phyloP scores from a whole-genome alignment of 805 yeast species.

The Kregervanrija delftensis region DNA sequence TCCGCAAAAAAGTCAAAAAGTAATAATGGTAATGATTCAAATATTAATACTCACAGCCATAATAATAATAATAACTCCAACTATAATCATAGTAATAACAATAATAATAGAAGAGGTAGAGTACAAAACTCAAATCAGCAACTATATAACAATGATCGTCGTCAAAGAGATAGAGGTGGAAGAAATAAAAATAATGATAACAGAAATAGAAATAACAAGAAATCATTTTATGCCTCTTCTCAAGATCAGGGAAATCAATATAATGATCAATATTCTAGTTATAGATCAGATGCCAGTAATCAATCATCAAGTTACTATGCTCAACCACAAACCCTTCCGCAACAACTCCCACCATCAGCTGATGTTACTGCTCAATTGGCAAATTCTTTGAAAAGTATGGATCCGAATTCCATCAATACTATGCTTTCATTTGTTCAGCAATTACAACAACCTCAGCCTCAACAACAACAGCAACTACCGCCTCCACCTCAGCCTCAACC shows the following conservation, averaged over 20 bases:
- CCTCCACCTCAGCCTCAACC: conserved; percentile 12
- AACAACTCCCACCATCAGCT: conserved; percentile 7
- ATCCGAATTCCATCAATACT: conserved; percentile 27
- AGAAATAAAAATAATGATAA: neutral
- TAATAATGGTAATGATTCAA: neutral
- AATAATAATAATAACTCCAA: conserved; percentile 4
- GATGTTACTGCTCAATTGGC: conserved; percentile 6
- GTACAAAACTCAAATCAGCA: neutral
- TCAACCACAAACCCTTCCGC: conserved; percentile 17
- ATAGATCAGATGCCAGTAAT: conserved; percentile 3
- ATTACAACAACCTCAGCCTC: conserved; percentile 17
- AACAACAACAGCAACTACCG: conserved; percentile 9
- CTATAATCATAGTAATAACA: conserved; percentile 3
- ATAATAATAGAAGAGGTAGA: conserved; percentile 10
- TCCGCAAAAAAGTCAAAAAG: conserved; percentile 28
- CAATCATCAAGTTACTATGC: conserved; percentile 2
- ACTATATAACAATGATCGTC: conserved; percentile 6
- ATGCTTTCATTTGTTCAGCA: conserved; percentile 26
- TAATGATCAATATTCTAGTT: conserved; percentile 10
- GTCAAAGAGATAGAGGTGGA: conserved; percentile 2
- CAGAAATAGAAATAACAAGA: neutral
- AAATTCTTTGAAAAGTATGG: conserved; percentile 22
- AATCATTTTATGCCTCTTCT: neutral
- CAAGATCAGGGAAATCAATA: conserved; percentile 8
- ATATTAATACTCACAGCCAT: conserved; percentile 1